Conservation (phyloP, 2,329 filamentous ascomycete species). For the Epicoccum sorghinum region DNA sequence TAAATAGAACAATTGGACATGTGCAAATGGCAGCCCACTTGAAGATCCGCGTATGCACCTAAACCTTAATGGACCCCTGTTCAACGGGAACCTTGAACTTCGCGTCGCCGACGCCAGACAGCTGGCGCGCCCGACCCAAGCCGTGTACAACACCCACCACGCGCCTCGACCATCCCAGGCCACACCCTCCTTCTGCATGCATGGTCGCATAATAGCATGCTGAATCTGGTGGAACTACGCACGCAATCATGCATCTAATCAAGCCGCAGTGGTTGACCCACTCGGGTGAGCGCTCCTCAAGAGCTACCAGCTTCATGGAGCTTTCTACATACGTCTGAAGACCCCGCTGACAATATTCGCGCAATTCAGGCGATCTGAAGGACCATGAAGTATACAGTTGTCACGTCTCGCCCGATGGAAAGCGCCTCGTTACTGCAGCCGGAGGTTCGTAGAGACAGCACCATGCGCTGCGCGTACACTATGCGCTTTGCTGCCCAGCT, state of each 20-base stretch:
- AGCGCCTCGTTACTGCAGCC: conserved; percentile 88
- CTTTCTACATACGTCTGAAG: neutral
- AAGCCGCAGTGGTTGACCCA: conserved; percentile 97
- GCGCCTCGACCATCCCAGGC: conserved; percentile 15
- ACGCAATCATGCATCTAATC: conserved; percentile 66
- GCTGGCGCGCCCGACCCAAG: conserved; percentile 33
- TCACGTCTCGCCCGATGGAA: conserved; percentile 93
- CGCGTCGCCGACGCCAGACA: conserved; percentile 40
- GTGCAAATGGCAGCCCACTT: conserved; percentile 15
- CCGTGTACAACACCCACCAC: conserved; percentile 26
- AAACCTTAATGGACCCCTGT: conserved; percentile 39
- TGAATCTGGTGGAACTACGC: conserved; percentile 16
- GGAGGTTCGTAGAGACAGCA: conserved; percentile 67
- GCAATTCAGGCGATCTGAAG: conserved; percentile 80
- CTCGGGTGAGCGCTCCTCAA: conserved; percentile 66
- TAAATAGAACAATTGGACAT: neutral
- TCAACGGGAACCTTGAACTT: conserved; percentile 35
- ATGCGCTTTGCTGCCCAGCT: conserved; percentile 23
- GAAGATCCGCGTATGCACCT: conserved; percentile 37
- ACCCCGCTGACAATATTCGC: conserved; percentile 22
- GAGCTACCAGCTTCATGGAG: conserved; percentile 14
- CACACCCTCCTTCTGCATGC: conserved; percentile 3
- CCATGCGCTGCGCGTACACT: conserved; percentile 20
- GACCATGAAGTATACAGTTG: conserved; percentile 99
- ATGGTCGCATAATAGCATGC: conserved; percentile 40